phyloP scores from a whole-genome alignment of 805 yeast species.

The Starmerella bacillaris region DNA sequence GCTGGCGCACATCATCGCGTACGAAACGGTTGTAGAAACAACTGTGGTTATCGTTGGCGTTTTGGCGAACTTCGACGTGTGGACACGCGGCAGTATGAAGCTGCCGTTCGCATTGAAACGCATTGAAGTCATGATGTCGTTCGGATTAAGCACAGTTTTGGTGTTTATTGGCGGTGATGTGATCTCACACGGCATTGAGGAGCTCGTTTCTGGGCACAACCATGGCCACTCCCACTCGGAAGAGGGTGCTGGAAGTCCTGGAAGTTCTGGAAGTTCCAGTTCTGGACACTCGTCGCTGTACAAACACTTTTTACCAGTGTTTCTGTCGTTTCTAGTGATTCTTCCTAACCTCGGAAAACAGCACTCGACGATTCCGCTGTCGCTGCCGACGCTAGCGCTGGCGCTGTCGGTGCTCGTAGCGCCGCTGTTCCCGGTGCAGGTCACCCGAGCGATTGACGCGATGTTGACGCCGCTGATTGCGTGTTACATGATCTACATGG shows the following conservation, averaged over 20 bases:
- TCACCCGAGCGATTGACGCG: slow-evolving; percentile 20
- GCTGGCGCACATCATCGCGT: slow-evolving; percentile 70
- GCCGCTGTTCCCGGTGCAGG: slow-evolving; percentile 19
- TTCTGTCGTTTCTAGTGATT: slow-evolving; percentile 2
- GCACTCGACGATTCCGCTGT: slow-evolving; percentile 8
- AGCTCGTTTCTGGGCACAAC: slow-evolving; percentile 26
- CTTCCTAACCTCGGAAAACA: slow-evolving; percentile 7
- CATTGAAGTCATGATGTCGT: slow-evolving; percentile 70
- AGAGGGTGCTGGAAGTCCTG: neutral
- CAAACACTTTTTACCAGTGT: slow-evolving; percentile 2
- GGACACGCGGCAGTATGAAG: slow-evolving; percentile 65
- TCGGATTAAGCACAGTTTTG: slow-evolving; percentile 68
- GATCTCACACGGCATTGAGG: slow-evolving; percentile 73
- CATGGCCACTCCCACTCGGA: slow-evolving; percentile 10
- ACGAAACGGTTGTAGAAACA: slow-evolving; percentile 65
- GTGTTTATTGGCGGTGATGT: slow-evolving; percentile 84
- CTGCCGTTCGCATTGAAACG: slow-evolving; percentile 92
- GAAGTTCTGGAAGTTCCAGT: neutral
- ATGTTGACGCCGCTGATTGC: slow-evolving; percentile 25
- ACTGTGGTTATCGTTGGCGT: slow-evolving; percentile 55
- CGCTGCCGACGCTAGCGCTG: slow-evolving; percentile 19
- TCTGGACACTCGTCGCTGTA: neutral
- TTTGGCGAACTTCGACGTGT: slow-evolving; percentile 80
- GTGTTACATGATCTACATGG: slow-evolving; percentile 25
- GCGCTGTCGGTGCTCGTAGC: slow-evolving; percentile 20